Base-by-base conservation (phyloP, 169 alveolate species). In the Eimeria mitis region DNA sequence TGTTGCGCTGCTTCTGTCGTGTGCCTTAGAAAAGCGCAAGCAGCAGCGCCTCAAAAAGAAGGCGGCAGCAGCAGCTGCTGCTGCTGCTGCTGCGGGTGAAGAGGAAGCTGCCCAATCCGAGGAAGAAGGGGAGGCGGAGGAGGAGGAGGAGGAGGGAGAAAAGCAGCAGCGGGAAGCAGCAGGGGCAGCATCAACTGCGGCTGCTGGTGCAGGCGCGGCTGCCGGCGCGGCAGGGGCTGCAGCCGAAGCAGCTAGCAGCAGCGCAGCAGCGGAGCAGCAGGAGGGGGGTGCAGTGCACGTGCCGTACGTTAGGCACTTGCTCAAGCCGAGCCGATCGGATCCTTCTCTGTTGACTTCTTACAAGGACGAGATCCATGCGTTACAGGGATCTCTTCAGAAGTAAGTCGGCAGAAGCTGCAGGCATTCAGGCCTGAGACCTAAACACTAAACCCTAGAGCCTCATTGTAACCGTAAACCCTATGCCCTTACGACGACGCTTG, bases 281-380 rank as follows among this genome's bases (percentile, higher is more conserved):
- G 75, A 44, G 42, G 49, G 47, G 95, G 94, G 87, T 97, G 97
- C 56, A 40, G 89, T 76, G 85, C 42, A 31, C 8, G 96, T 95
- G 8, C 96, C 96, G 6, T 94, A 94, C 44, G 96, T 95, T 42
- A 94, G 90, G 85, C 88, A 59, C 34, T 16, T 65, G n/a, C 85
- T 96, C 56, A 94, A 79, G 89, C 97, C 97, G 81, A 81, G 95
- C 54, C 89, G 96, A 4, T 73, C 94, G 56, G 97, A 96, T 65
- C 97, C 97, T 19, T 84, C 95, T 28, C 95, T 96, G 40, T 81
- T 96, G 70, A 90, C 96, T 19, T 59, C 95, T n/a, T 96, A 96
- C 88, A 91, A 63, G 59, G 94, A 84, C 59, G 76, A 73, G 52
- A 83, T 92, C 37, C 96, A 92, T 68, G 96, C 96, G 44, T 88